Evolutionary conservation across 2,329 filamentous ascomycete species (phyloP).

Genomic region (Cytospora mali): DNA sequence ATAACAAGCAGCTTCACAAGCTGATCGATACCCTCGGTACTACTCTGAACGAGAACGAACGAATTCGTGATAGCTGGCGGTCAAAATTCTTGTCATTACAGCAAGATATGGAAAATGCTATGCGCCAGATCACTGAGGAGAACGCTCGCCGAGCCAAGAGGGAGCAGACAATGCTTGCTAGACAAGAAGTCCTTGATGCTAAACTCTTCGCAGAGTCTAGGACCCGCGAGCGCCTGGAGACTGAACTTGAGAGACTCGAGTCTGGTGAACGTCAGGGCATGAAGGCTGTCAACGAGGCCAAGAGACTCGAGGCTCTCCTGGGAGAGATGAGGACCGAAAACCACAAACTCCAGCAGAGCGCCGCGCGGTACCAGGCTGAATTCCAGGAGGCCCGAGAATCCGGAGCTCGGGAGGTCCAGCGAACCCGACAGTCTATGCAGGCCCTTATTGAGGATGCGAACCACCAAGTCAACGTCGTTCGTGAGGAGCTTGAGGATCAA

Average conservation of each 20-base stretch:
- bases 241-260: constrained; percentile 68
- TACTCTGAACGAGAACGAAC: constrained; percentile 84
- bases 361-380: constrained; percentile 74
- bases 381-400: constrained; percentile 82
- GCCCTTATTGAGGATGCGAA: constrained; percentile 82
- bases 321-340: constrained; percentile 67
- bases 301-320: constrained; percentile 59
- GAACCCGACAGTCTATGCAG: constrained; percentile 77
- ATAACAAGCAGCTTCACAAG: constrained; percentile 74
- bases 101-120: constrained; percentile 79
- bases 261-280: constrained; percentile 66
- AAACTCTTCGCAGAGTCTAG: constrained; percentile 74
- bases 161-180: constrained; percentile 76
- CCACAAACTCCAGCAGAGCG: constrained; percentile 69
- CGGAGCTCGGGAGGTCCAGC: constrained; percentile 77
- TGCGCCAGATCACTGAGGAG: constrained; percentile 79
- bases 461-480: constrained; percentile 80
- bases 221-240: constrained; percentile 67
- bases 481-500: constrained; percentile 80
- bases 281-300: constrained; percentile 63
- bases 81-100: constrained; percentile 83
- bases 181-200: constrained; percentile 78
- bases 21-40: constrained; percentile 73
- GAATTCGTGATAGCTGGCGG: constrained; percentile 81
- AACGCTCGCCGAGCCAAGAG: constrained; percentile 77